phyloP scores from a whole-genome alignment of 805 yeast genomes.

The Brettanomyces sp. region DNA sequence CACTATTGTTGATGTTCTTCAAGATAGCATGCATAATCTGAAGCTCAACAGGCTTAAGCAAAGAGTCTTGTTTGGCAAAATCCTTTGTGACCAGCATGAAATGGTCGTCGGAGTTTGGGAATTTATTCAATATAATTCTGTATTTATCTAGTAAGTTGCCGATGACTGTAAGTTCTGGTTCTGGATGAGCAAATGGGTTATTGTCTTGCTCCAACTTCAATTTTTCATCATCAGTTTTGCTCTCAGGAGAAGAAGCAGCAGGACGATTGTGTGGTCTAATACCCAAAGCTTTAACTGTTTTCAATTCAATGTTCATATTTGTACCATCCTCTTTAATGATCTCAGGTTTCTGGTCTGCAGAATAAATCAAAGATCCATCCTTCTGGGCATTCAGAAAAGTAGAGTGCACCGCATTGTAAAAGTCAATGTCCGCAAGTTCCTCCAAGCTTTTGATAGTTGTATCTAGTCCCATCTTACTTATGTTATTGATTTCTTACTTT shows the following conservation, averaged over 20 bases:
- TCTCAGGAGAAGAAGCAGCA: constrained; percentile 24
- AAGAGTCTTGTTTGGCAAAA: constrained; percentile 61
- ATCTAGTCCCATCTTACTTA: constrained; percentile 1
- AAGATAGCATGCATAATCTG: constrained; percentile 48
- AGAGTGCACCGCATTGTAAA: constrained; percentile 8
- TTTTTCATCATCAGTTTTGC: constrained; percentile 15
- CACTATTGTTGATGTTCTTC: constrained; percentile 33
- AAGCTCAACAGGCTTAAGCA: constrained; percentile 66
- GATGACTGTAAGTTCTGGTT: constrained; percentile 58
- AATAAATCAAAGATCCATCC: constrained; percentile 17
- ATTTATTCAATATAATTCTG: constrained; percentile 73
- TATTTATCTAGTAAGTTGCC: constrained; percentile 43
- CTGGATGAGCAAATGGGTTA: constrained; percentile 78
- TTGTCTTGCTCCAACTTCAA: constrained; percentile 24
- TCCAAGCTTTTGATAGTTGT: constrained; percentile 10
- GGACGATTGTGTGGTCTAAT: constrained; percentile 28
- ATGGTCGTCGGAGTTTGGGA: constrained; percentile 75
- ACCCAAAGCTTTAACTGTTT: constrained; percentile 24
- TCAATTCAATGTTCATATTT: constrained; percentile 21
- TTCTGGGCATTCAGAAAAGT: constrained; percentile 17
- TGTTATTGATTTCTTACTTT: too few relatives aligned
- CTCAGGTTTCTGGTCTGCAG: constrained; percentile 11
- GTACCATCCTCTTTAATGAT: constrained; percentile 14
- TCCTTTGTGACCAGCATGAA: constrained; percentile 69
- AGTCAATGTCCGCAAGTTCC: constrained; percentile 13